Conservation (phyloP, 2,329 filamentous ascomycete species). For the Anthostomella pinea region DNA sequence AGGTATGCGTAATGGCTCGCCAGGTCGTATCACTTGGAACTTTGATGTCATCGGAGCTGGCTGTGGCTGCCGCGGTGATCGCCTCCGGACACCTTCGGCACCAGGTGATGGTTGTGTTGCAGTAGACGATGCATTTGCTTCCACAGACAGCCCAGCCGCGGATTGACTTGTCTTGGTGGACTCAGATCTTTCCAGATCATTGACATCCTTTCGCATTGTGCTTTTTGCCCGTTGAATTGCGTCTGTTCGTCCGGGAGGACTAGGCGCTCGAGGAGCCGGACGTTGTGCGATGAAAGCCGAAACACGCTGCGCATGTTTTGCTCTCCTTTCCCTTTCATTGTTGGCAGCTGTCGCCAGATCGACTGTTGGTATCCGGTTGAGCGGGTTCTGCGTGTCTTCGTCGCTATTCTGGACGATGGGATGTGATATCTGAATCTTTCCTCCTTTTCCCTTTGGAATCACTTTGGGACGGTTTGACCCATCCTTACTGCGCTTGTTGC, state of each 20-base stretch:
- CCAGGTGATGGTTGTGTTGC: conserved; percentile 51
- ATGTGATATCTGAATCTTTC: conserved; percentile 47
- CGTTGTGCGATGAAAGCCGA: conserved; percentile 35
- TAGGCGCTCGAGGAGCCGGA: conserved; percentile 36
- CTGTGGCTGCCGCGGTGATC: conserved; percentile 45
- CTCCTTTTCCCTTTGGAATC: conserved; percentile 28
- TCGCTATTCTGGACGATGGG: conserved; percentile 42
- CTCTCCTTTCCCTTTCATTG: conserved; percentile 45
- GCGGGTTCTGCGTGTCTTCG: conserved; percentile 22
- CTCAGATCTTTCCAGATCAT: conserved; percentile 20
- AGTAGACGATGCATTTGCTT: conserved; percentile 40
- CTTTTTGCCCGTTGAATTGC: conserved; percentile 34
- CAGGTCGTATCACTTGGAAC: conserved; percentile 27
- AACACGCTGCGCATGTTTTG: conserved; percentile 27
- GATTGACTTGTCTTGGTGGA: conserved; percentile 25
- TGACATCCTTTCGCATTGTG: conserved; percentile 39
- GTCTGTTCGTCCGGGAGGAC: conserved; percentile 30
- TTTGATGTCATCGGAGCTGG: conserved; percentile 16
- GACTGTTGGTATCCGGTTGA: conserved; percentile 38
- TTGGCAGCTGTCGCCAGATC: conserved; percentile 48
- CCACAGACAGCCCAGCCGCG: conserved; percentile 26
- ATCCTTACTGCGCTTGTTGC: conserved; percentile 11
- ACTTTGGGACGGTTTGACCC: conserved; percentile 15
- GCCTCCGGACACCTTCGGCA: conserved; percentile 47
- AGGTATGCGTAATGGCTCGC: conserved; percentile 30